These are phyloP conservation scores for Coemansia sp. DNA, from an alignment of 192 early-diverging fungal genomes.

Conservation along the genomic window DNA sequence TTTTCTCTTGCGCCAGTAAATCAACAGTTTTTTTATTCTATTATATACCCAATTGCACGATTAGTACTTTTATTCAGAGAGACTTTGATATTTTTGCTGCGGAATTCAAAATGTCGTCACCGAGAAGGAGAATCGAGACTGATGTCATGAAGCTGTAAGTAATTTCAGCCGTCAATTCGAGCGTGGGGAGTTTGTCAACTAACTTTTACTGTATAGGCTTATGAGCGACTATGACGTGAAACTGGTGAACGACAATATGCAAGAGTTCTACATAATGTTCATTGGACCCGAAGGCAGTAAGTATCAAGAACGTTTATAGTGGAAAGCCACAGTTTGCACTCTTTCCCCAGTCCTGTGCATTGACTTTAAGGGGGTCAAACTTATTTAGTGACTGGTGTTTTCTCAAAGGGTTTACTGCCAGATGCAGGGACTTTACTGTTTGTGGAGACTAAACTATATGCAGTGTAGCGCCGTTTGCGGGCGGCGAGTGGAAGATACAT, in stretches of 20 bases:
- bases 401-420: background rate
- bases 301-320: slow-evolving; percentile 14
- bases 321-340: background rate
- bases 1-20: slow-evolving; percentile 3
- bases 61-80: background rate
- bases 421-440: background rate
- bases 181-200: no score
- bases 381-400: background rate
- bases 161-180: no score
- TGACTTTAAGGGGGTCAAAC: background rate
- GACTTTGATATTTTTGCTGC: background rate
- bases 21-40: slow-evolving; percentile 2
- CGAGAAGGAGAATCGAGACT: slow-evolving; percentile 93
- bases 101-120: slow-evolving; percentile 72
- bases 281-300: slow-evolving; percentile 92
- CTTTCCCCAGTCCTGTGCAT: background rate
- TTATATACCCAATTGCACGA: background rate
- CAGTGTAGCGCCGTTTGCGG: slow-evolving; percentile 82
- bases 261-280: slow-evolving; percentile 96
- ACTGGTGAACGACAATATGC: slow-evolving; percentile 98
- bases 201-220: slow-evolving; percentile 77
- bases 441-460: background rate
- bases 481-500: slow-evolving; percentile 96
- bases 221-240: slow-evolving; percentile 99
- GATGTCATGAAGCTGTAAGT: slow-evolving; percentile 98